Evolutionary conservation across 805 yeast species (phyloP), one percentile per base, ranked within the genome.

Genomic region (Candida andamanensis): DNA sequence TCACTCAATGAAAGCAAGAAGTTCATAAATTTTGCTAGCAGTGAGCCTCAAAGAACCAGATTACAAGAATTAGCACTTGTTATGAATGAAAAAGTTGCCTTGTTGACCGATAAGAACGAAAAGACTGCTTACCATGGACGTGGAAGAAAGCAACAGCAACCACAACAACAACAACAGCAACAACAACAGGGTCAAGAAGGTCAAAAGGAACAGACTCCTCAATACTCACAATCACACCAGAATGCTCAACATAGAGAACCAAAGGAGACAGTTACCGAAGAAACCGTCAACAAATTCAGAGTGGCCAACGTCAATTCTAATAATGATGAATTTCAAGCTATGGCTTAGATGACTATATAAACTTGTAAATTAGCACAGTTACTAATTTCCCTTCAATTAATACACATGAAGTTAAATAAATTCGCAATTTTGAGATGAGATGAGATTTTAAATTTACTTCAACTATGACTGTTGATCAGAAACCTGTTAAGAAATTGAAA

Each of bases 41-140:
- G 76, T 47, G 89, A 84, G 44, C 84, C 78, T 32, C 95, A 84
- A 54, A 74, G 86, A 46, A 72, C 92, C 39, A 81, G 78, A 54
- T 72, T 90, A 59, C 96, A 90, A 69, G 86, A 83, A 56, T 72
- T 90, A 51, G 94, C 96, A 14, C 67, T 86, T 41, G 76, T 80
- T 28, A 71, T 92, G 63, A 82, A 85, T 41, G 95, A 86, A 40
- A 83, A 81, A 69, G 80, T 84, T 32, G 73, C 72, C 36, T 77
- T 80, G 49, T 71, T 86, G 45, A 74, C 82, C 34, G 95, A 86
- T 58, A 78, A 85, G 66, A 85, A 85, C 56, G 95, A 85, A 60
- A 78, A 85, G 57, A 72, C 85, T 32, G 82, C 85, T 33, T 74
- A 83, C 28, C 84, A 85, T 46, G 92, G 89, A 27, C 79, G 74